Conservation (phyloP, 345 rosid species). For the Draba incana region DNA sequence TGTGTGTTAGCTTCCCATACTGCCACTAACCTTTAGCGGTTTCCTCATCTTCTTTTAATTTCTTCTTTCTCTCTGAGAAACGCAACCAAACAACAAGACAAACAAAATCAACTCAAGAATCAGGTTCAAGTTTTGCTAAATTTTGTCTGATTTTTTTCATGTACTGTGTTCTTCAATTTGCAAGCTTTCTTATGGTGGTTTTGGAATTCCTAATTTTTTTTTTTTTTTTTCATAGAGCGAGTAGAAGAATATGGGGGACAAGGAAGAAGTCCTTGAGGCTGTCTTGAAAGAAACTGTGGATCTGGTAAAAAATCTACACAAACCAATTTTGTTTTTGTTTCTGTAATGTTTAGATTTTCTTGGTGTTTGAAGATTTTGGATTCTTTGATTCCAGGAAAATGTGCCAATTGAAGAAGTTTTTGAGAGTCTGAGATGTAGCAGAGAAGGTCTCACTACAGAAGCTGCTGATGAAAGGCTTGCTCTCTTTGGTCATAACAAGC, state of each 20-base stretch:
- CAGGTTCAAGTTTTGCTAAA: background rate
- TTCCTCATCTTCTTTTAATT: conserved; percentile 33
- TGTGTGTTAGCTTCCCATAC: conserved; percentile 40
- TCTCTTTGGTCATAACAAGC: conserved; percentile 96
- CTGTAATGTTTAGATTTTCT: conserved; percentile 16
- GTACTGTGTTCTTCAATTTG: no score
- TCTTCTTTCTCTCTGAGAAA: conserved; percentile 27
- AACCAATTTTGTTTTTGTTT: conserved; percentile 21
- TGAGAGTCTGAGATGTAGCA: conserved; percentile 96
- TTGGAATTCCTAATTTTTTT: conserved; percentile 4
- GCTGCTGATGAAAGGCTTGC: conserved; percentile 89
- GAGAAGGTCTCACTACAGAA: conserved; percentile 74
- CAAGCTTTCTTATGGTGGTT: background rate
- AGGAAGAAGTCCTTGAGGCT: conserved; percentile 85
- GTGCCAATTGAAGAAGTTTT: conserved; percentile 96
- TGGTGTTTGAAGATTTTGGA: conserved; percentile 11
- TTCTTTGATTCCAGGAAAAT: conserved; percentile 66
- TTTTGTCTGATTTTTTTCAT: background rate
- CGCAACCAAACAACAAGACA: conserved; percentile 1
- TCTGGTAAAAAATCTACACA: conserved; percentile 88
- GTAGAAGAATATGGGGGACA: conserved; percentile 58
- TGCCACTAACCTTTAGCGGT: conserved; percentile 45
- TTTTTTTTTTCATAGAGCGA: background rate
- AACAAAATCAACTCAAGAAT: background rate
- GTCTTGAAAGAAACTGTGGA: conserved; percentile 97